Evolutionary conservation across 2,329 filamentous ascomycete species (phyloP).

Genomic region (Neurospora sp.): DNA sequence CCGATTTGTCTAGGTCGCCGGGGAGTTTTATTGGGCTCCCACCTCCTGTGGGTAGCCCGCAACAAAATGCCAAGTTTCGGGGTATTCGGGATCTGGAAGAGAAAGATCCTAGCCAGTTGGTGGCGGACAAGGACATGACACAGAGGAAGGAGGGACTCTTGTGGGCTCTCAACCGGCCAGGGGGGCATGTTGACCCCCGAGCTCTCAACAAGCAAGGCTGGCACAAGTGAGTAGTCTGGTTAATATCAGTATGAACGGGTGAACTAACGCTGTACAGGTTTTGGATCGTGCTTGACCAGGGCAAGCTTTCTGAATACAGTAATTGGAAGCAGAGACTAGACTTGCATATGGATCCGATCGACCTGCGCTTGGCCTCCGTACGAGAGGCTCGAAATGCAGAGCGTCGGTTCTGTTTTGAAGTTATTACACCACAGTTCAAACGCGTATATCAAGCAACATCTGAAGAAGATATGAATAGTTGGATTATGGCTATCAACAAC

Average conservation of each 20-base stretch:
- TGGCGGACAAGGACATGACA: slow-evolving; percentile 48
- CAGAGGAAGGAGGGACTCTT: slow-evolving; percentile 88
- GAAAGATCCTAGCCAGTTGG: slow-evolving; percentile 49
- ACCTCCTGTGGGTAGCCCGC: slow-evolving; percentile 37
- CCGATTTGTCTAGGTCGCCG: slow-evolving; percentile 46
- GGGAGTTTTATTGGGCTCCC: slow-evolving; percentile 36
- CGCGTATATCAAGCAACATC: slow-evolving; percentile 96
- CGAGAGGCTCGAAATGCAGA: slow-evolving; percentile 92
- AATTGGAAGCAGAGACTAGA: slow-evolving; percentile 99
- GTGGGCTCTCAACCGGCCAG: slow-evolving; percentile 88
- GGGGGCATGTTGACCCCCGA: slow-evolving; percentile 89
- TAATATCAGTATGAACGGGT: neutral
- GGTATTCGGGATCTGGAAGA: slow-evolving; percentile 90
- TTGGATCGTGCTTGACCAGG: slow-evolving; percentile 96
- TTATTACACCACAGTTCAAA: slow-evolving; percentile 93
- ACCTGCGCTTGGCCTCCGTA: slow-evolving; percentile 92
- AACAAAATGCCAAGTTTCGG: slow-evolving; percentile 60
- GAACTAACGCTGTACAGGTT: slow-evolving; percentile 48
- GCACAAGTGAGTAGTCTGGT: slow-evolving; percentile 69
- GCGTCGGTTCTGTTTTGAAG: slow-evolving; percentile 92
- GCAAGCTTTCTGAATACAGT: slow-evolving; percentile 93
- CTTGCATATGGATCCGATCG: slow-evolving; percentile 95
- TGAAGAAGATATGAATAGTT: slow-evolving; percentile 94
- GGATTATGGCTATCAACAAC: slow-evolving; percentile 96
- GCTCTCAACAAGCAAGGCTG: slow-evolving; percentile 94